A percentile compares a stretch with the other conserved stretches of the same genome.
phyloP scores from a whole-genome alignment of 495 filamentous ascomycete genomes.

The Xylaria flabelliformis region DNA sequence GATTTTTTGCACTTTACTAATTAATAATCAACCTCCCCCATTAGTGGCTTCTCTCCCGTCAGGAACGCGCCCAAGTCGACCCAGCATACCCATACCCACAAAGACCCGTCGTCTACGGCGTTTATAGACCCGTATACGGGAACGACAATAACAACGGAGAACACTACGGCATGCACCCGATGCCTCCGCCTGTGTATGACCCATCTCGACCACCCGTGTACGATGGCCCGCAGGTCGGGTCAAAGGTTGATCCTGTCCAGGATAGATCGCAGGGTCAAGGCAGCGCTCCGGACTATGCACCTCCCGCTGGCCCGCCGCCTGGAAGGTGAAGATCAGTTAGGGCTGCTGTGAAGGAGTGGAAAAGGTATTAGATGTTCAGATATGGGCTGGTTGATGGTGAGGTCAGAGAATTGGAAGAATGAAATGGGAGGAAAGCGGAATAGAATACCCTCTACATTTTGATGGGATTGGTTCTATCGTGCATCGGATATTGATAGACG shows the following conservation, averaged over 20 bases:
- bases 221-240: slow-evolving; percentile 61
- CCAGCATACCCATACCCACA: slow-evolving; percentile 55
- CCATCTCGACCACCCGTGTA: slow-evolving; percentile 56
- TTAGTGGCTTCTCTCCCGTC: slow-evolving; percentile 66
- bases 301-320: slow-evolving; percentile 56
- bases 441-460: background rate
- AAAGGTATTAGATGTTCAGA: background rate
- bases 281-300: slow-evolving; percentile 45
- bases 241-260: slow-evolving; percentile 66
- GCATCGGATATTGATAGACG: background rate
- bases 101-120: slow-evolving; percentile 35
- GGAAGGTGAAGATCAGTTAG: background rate
- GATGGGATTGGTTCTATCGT: background rate
- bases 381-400: background rate
- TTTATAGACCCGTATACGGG: slow-evolving; percentile 36
- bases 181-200: slow-evolving; percentile 63
- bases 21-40: background rate
- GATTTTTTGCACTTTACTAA: background rate
- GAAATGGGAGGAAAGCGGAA: background rate
- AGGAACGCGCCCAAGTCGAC: slow-evolving; percentile 60
- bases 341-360: background rate
- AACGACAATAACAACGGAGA: slow-evolving; percentile 21
- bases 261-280: slow-evolving; percentile 36
- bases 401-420: background rate
- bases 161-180: slow-evolving; percentile 62